Conservation (phyloP, 148 eudicot genomes). For the Diospyros kaki region DNA sequence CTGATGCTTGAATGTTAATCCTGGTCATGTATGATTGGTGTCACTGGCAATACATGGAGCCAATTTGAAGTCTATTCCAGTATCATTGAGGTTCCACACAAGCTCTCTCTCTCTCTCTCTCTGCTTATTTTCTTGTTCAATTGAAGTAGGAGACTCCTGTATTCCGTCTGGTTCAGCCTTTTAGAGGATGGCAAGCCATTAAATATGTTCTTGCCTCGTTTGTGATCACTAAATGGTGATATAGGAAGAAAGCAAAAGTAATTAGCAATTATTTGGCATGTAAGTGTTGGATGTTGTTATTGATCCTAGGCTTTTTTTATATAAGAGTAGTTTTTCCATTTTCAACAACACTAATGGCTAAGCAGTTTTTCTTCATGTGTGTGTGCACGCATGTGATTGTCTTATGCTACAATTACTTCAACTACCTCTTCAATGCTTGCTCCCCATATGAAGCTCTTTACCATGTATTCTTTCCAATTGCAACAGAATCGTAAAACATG, state of each 20-base stretch:
- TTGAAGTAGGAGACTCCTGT: background rate
- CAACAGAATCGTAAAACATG: too few relatives aligned
- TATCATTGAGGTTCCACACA: background rate
- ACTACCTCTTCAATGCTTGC: background rate
- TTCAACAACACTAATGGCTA: background rate
- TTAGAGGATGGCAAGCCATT: background rate
- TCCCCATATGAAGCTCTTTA: background rate
- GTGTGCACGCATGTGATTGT: too few relatives aligned
- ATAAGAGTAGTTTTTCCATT: background rate
- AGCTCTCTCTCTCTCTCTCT: background rate
- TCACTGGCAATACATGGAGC: background rate
- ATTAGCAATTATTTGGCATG: background rate
- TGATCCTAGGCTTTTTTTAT: background rate
- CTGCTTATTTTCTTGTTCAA: background rate
- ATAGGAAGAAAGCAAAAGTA: too few relatives aligned
- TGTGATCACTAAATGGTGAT: background rate
- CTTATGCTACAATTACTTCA: background rate
- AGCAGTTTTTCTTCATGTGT: background rate
- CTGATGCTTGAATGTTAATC: background rate
- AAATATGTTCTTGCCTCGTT: background rate
- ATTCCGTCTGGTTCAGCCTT: background rate
- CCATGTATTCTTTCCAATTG: background rate
- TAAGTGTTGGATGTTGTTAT: background rate
- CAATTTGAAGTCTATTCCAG: background rate
- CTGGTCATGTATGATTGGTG: background rate